Conservation (phyloP, 192 early-diverging fungal genomes). For the Spizellomyces sp. region DNA sequence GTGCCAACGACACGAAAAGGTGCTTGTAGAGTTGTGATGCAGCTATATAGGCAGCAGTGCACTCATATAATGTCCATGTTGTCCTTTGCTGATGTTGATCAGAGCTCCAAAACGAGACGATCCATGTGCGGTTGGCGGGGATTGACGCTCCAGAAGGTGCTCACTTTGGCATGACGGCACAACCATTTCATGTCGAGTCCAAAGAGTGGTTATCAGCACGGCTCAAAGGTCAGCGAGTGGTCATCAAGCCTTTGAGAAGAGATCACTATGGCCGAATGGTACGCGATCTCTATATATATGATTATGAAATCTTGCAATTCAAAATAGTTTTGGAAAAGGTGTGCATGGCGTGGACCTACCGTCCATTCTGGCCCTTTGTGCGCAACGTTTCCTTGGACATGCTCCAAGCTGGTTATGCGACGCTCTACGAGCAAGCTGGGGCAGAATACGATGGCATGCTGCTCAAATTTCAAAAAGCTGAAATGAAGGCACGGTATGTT, state of each 20-base stretch:
- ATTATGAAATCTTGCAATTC: conserved; percentile 1
- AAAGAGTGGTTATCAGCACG: conserved; percentile 50
- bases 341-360: conserved; percentile 55
- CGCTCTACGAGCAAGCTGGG: conserved; percentile 58
- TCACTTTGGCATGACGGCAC: conserved; percentile 67
- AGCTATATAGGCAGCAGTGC: no score
- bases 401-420: conserved; percentile 58
- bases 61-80: not conserved
- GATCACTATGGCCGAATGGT: conserved; percentile 68
- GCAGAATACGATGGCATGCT: conserved; percentile 58
- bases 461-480: conserved; percentile 45
- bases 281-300: conserved; percentile 15
- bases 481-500: conserved; percentile 55
- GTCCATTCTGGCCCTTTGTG: conserved; percentile 40
- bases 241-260: conserved; percentile 48
- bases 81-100: not conserved
- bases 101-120: conserved; percentile 55
- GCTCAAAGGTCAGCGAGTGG: conserved; percentile 48
- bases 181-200: conserved; percentile 60
- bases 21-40: not conserved
- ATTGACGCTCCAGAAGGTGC: conserved; percentile 74
- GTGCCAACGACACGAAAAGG: conserved; percentile 4
- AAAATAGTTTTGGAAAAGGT: not conserved
- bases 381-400: conserved; percentile 65
- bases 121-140: conserved; percentile 66